A percentile compares a stretch with the other conserved stretches of the same genome.
phyloP scores from a whole-genome alignment of 106 monocot genomes.

The Chionographis japonica region DNA sequence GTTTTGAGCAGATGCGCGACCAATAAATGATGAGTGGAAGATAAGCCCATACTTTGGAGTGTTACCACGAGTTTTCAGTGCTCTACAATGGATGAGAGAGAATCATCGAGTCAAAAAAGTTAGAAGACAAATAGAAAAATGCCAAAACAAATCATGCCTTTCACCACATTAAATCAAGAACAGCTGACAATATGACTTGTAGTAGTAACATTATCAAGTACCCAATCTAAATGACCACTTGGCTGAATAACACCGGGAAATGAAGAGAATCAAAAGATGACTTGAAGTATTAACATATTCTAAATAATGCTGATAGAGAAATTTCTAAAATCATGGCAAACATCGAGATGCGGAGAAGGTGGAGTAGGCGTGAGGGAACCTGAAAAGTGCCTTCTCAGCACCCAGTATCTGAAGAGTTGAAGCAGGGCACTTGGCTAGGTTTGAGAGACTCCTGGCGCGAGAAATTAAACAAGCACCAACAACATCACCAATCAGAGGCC shows the following conservation, averaged over 20 bases:
- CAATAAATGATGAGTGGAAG: slow-evolving; percentile 97
- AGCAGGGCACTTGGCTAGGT: slow-evolving; percentile 79
- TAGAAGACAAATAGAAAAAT: too few species aligned
- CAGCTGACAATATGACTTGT: too few species aligned
- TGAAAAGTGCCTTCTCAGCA: slow-evolving; percentile 96
- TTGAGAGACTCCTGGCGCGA: slow-evolving; percentile 89
- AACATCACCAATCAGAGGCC: slow-evolving; percentile 86
- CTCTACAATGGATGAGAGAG: slow-evolving; percentile 26
- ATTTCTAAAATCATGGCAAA: too few species aligned
- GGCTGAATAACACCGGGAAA: background rate
- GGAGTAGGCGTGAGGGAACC: slow-evolving; percentile 28
- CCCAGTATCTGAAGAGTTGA: slow-evolving; percentile 97
- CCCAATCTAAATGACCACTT: too few species aligned
- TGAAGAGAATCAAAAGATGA: background rate
- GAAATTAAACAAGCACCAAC: slow-evolving; percentile 92
- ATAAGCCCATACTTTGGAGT: slow-evolving; percentile 98
- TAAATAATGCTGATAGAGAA: background rate
- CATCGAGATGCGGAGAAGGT: too few species aligned
- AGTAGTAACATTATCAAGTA: too few species aligned
- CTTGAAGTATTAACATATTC: background rate
- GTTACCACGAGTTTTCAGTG: slow-evolving; percentile 85
- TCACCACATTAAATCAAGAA: too few species aligned
- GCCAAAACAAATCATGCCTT: too few species aligned
- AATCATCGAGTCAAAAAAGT: too few species aligned
- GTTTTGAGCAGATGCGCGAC: slow-evolving; percentile 77